phyloP scores from a whole-genome alignment of 2,329 filamentous ascomycete genomes.

The Fusarium secorum region DNA sequence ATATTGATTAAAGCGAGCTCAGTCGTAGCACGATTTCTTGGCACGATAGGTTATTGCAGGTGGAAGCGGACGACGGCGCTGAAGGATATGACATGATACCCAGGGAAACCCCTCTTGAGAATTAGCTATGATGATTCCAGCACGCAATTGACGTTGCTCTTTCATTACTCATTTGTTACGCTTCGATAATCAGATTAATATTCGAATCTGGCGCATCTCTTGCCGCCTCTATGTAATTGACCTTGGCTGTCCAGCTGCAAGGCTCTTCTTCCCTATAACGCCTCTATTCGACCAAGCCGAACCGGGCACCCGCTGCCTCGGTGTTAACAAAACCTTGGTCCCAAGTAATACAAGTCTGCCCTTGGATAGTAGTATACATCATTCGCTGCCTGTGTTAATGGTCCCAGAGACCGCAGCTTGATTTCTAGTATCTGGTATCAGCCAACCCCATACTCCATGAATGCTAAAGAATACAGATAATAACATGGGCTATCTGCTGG shows the following conservation, averaged over 20 bases:
- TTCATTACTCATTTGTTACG: background rate
- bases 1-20: constrained; percentile 41
- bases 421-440: constrained; percentile 11
- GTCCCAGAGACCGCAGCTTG: constrained; percentile 11
- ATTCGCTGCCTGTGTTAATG: constrained; percentile 4
- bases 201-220: constrained; percentile 8
- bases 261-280: constrained; percentile 9
- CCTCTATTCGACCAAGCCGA: constrained; percentile 28
- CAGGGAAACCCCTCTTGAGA: constrained; percentile 32
- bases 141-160: background rate
- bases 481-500: constrained; percentile 4
- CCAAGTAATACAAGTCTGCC: constrained; percentile 9
- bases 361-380: constrained; percentile 16
- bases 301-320: constrained; percentile 14
- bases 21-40: background rate
- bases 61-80: constrained; percentile 7
- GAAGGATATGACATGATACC: constrained; percentile 44
- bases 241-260: constrained; percentile 9
- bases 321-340: constrained; percentile 2
- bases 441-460: constrained; percentile 27
- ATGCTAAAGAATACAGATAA: constrained; percentile 25
- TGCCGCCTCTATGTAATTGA: constrained; percentile 12
- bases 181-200: constrained; percentile 5
- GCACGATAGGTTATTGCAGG: background rate
- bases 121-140: constrained; percentile 2